Percentiles rank a stretch among this genome's conserved stretches.
Conservation (phyloP, 495 filamentous ascomycete species). For the Lichina pygmaea region DNA sequence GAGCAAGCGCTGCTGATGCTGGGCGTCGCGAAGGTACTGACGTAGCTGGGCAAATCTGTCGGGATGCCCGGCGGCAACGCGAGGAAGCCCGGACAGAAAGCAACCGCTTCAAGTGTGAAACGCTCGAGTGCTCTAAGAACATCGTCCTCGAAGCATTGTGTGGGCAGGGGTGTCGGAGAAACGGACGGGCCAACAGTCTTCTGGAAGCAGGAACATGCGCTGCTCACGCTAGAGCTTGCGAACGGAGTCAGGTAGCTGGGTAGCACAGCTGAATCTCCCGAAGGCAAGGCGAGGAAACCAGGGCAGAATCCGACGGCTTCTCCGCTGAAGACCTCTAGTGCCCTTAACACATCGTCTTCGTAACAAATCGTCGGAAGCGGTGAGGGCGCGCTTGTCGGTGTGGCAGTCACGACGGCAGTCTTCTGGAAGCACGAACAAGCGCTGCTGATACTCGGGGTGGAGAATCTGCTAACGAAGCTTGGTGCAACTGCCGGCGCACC, state of each 20-base stretch:
- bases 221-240: not conserved
- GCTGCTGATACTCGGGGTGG: not conserved
- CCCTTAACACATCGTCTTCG: not conserved
- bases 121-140: not conserved
- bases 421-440: not conserved
- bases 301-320: not conserved
- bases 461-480: not conserved
- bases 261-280: not conserved
- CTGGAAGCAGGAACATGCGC: not conserved
- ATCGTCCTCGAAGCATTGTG: not conserved
- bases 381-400: not conserved
- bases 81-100: not conserved
- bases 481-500: not conserved
- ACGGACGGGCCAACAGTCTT: not conserved
- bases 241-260: not conserved
- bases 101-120: not conserved
- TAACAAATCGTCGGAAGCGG: not conserved
- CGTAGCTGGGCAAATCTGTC: constrained; percentile 4
- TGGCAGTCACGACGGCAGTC: not conserved
- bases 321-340: not conserved
- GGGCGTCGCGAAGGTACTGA: not conserved
- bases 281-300: not conserved
- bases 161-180: not conserved
- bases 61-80: constrained; percentile 1
- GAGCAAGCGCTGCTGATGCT: not conserved